Evolutionary conservation across 2,329 filamentous ascomycete genomes (phyloP), one percentile per base, ranked within the genome.

Genomic region (Plectosphaerella cucumerina): DNA sequence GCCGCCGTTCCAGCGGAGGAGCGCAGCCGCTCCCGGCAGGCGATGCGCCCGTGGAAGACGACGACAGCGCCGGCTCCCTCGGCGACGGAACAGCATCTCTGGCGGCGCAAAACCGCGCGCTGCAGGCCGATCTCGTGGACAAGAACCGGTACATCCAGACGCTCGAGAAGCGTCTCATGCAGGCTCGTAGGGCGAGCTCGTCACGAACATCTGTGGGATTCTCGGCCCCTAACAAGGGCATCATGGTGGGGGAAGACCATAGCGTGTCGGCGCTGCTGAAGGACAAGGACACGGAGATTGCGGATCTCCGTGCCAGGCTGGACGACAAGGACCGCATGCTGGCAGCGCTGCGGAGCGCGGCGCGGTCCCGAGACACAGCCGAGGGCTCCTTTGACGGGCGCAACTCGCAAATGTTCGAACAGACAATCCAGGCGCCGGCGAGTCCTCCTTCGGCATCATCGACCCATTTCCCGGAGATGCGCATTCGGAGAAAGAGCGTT

Each of bases 291-390:
- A 81, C 85, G 20, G 93, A 97, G 69, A 97, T 99, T 62, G 85
- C 87, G 8, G 93, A 96, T 59, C 80, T 99, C n/a, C 84, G 90
- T 10, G 87, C 90, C 21, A 84, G 90, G 55, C 76, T 97, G 1
- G 93, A 97, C 60, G 93, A 97, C 70, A 97, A 97, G 67, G 93
- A 97, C 65, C 83, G 88, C 11, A 99, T 97, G 91, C 77, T 97
- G 49, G 76, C 86, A 4, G 94, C 94, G 1, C 77, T 99, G 49
- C 85, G 91, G 41, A 93, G 83, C 56, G 91, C 91, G 2, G 87
- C 91, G 11, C 85, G 92, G 50, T 94, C 93, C 56, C 84, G 92
- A 47, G 93, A 97, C 56, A 82, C 85, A 4, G 90, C 90, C 6
- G 88, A 93, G 58, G 76, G 56, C 55, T 17, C 52, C 49, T 15